Evolutionary conservation across 768 basidiomycete species (phyloP).

Genomic region (Scleroderma citrinum): DNA sequence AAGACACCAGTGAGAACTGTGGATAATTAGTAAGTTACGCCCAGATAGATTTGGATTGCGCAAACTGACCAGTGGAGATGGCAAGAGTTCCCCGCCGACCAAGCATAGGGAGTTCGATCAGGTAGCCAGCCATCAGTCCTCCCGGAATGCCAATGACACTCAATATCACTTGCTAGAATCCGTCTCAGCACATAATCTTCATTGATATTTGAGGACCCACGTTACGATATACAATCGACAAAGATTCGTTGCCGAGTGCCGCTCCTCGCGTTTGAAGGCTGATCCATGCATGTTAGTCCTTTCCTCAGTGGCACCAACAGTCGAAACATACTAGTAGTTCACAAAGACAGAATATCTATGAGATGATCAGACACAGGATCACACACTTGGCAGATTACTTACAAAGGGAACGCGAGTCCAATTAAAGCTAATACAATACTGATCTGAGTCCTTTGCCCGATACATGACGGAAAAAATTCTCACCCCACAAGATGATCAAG

Average conservation of each 20-base stretch:
- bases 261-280: constrained; percentile 64
- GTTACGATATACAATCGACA: constrained; percentile 71
- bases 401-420: constrained; percentile 71
- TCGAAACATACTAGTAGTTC: constrained; percentile 39
- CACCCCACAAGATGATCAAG: constrained; percentile 51
- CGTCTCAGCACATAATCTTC: constrained; percentile 6
- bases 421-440: constrained; percentile 48
- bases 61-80: constrained; percentile 39
- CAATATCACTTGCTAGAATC: constrained; percentile 45
- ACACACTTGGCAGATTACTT: constrained; percentile 11
- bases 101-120: constrained; percentile 45
- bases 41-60: neutral
- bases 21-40: neutral
- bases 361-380: neutral
- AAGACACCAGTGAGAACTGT: constrained; percentile 49
- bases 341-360: constrained; percentile 46
- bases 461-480: neutral
- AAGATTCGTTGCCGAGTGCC: constrained; percentile 61
- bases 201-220: constrained; percentile 24
- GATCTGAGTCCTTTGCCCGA: neutral
- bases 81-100: constrained; percentile 52
- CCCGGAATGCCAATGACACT: constrained; percentile 55
- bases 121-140: constrained; percentile 47
- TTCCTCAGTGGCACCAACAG: neutral
- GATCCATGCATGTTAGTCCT: constrained; percentile 1